These are phyloP conservation scores for Populus hybrid DNA, from an alignment of 441 rosid genomes.

Conservation along the genomic window DNA sequence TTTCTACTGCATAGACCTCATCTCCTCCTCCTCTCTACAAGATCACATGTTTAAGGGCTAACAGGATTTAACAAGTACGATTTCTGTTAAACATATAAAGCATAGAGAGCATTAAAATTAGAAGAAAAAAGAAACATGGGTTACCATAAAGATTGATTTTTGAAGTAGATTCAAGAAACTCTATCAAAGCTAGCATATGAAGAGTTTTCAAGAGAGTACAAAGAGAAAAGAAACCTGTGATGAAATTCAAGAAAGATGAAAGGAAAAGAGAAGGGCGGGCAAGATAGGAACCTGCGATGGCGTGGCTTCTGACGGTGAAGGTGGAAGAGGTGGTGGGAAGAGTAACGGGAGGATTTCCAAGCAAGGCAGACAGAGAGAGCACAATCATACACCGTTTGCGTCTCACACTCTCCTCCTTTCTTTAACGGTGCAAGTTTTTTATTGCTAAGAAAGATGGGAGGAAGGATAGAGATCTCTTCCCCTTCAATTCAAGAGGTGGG, in stretches of 20 bases:
- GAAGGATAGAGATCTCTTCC: background rate
- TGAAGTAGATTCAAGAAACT: background rate
- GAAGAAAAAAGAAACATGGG: background rate
- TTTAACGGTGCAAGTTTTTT: background rate
- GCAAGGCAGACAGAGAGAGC: background rate
- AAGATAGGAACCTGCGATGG: constrained; percentile 13
- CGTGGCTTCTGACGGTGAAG: background rate
- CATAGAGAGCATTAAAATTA: background rate
- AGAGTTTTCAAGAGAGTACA: background rate
- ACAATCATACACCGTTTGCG: constrained; percentile 9
- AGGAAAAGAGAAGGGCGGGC: background rate
- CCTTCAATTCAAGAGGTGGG: background rate
- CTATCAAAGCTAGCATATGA: background rate
- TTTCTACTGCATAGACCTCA: no score
- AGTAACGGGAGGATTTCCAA: background rate
- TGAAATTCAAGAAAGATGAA: background rate
- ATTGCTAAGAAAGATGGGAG: background rate
- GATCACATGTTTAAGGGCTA: background rate
- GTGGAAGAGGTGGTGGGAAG: background rate
- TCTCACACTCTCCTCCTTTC: background rate
- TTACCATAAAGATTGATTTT: background rate
- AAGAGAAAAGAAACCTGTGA: no score
- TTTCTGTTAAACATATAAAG: no score
- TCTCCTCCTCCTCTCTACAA: no score
- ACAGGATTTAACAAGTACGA: background rate